Evolutionary conservation across 2,329 filamentous ascomycete species (phyloP), one percentile per base, ranked within the genome.

Genomic region (Ophioceras dolichostomum): DNA sequence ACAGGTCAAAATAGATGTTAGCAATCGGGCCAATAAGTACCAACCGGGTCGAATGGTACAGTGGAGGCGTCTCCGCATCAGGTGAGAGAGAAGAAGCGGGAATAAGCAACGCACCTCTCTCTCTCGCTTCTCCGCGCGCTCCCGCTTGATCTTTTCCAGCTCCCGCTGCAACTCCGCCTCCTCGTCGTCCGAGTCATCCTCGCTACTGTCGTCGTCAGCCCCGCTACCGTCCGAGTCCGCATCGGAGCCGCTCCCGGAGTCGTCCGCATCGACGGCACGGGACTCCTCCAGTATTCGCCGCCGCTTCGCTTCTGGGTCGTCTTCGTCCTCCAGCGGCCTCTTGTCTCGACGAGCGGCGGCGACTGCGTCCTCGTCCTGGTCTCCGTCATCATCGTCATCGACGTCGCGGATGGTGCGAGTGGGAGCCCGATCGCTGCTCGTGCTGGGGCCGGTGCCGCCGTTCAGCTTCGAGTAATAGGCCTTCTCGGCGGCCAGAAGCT

Each of bases 121-220:
- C 45, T 91, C 83, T 40, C 82, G 79, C 55, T 84, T 81, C 54
- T 83, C 86, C 2, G 82, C 81, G 37, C 86, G 68, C 58, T 94
- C 87, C 43, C 77, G 78, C 56, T 93, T 85, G 56, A 98, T 94
- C 57, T 94, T 91, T 53, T 94, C 89, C 32, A 98, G 62, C 57
- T 98, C 91, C 31, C 89, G 75, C 71, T 94, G 84, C 45, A 98
- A 65, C 55, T 93, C 86, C 0, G 86, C 88, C 5, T 85, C 82
- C 49, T 89, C 84, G 47, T 94, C 86, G 47, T 87, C 76, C 10
- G 81, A 77, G 42, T 76, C 64, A 39, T 78, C 73, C 38, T 82
- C 79, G 3, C 75, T 79, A 49, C 70, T 66, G 28, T 81, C 79
- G 10, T 84, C 86, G 24, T 81, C 79, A 7, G 84, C 85, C 56